Percentiles rank a stretch among this genome's conserved stretches.
These are phyloP conservation scores for Francoa sonchifolia DNA, from an alignment of 441 rosid species.

Conservation along the genomic window DNA sequence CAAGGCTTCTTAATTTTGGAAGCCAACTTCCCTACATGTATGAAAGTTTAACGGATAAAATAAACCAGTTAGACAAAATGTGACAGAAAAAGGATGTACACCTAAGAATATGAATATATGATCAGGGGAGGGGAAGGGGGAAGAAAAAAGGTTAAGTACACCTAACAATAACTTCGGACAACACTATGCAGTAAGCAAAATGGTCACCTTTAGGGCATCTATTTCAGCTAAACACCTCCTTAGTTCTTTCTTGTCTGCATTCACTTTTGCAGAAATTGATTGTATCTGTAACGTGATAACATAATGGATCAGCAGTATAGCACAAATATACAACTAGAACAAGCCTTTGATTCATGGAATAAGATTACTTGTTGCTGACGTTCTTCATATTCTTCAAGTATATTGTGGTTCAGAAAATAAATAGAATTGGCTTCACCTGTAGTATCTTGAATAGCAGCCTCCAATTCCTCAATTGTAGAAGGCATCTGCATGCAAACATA, in stretches of 20 bases:
- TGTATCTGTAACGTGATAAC: conserved; percentile 34
- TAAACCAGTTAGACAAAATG: not conserved
- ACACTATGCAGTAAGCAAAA: conserved; percentile 5
- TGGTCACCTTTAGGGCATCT: conserved; percentile 49
- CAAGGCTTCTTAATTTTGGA: conserved; percentile 78
- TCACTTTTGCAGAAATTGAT: conserved; percentile 41
- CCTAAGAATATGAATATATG: not conserved
- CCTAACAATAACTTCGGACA: conserved; percentile 3
- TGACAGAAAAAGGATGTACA: not conserved
- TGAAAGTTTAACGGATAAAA: not conserved
- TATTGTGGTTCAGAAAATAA: conserved; percentile 68
- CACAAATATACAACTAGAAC: not conserved
- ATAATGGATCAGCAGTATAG: conserved; percentile 5
- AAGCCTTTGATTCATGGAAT: conserved; percentile 4
- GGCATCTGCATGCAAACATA: conserved; percentile 51
- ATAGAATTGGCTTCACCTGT: conserved; percentile 79
- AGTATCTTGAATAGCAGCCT: conserved; percentile 81
- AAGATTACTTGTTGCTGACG: conserved; percentile 50
- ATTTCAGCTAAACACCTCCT: conserved; percentile 53
- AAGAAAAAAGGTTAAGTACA: too few relatives aligned
- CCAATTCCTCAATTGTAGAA: conserved; percentile 77
- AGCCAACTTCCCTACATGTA: conserved; percentile 70
- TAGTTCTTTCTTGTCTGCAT: conserved; percentile 51
- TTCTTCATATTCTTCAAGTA: conserved; percentile 69
- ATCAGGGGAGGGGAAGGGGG: too few relatives aligned